These are phyloP conservation scores for Crithidia sp. DNA, from an alignment of 208 protist species.

Conservation along the genomic window DNA sequence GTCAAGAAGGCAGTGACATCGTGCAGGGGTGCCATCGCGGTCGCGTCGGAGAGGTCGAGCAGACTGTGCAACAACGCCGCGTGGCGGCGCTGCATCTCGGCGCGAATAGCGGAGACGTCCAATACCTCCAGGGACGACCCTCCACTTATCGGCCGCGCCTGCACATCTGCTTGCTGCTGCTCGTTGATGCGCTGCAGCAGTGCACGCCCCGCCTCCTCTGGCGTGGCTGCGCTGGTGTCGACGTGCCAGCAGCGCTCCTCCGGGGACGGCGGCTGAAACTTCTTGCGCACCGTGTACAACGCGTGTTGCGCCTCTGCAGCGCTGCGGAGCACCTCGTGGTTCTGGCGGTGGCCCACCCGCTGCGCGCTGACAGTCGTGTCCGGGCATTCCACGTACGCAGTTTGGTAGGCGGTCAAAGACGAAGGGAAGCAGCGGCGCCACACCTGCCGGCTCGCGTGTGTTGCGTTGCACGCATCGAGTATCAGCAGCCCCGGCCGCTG, in stretches of 20 bases:
- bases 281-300: conserved; percentile 63
- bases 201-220: conserved; percentile 5
- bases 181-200: conserved; percentile 12
- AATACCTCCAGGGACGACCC: not conserved
- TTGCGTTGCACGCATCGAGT: conserved; percentile 84
- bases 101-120: conserved; percentile 7
- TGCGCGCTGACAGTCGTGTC: conserved; percentile 34
- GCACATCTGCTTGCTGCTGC: not conserved
- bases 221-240: conserved; percentile 13
- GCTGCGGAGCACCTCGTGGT: conserved; percentile 54
- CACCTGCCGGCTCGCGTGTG: conserved; percentile 37
- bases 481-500: conserved; percentile 50
- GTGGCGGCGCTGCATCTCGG: conserved; percentile 5
- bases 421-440: conserved; percentile 41
- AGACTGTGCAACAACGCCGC: conserved; percentile 22
- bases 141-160: too few relatives aligned
- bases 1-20: not conserved
- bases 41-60: conserved; percentile 16
- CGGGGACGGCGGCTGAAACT: conserved; percentile 50
- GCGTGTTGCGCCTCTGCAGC: conserved; percentile 65
- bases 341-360: conserved; percentile 40
- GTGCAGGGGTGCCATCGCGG: not conserved
- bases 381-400: conserved; percentile 60
- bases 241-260: conserved; percentile 41
- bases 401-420: conserved; percentile 28